Percentiles rank a stretch among this genome's conserved stretches.
These are phyloP conservation scores for Pseudogymnoascus sp. DNA, from an alignment of 2,329 filamentous ascomycete genomes.

Conservation along the genomic window DNA sequence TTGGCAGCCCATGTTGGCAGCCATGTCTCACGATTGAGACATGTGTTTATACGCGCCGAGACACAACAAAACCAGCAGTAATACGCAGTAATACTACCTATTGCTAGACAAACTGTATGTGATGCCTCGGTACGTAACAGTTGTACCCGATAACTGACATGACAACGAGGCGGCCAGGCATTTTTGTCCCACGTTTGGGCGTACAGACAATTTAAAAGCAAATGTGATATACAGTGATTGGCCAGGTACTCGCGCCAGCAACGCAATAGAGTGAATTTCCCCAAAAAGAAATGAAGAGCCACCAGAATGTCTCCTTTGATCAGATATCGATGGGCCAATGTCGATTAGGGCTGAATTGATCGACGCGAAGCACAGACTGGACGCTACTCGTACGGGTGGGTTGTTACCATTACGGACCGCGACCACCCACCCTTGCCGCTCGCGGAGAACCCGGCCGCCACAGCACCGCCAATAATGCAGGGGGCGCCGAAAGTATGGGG, in stretches of 20 bases:
- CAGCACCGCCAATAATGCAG: not conserved
- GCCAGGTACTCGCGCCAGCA: not conserved
- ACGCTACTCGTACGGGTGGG: not conserved
- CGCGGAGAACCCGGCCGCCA: not conserved
- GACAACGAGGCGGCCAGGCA: not conserved
- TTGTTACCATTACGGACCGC: not conserved
- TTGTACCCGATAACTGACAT: not conserved
- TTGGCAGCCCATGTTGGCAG: no score
- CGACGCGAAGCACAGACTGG: not conserved
- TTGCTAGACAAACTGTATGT: not conserved
- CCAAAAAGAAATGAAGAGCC: not conserved
- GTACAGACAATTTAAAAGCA: not conserved
- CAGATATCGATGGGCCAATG: not conserved
- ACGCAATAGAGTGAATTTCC: not conserved
- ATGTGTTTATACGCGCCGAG: not conserved
- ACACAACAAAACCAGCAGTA: not conserved
- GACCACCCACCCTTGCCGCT: no score
- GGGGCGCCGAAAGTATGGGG: not conserved
- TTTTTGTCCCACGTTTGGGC: not conserved
- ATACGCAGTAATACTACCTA: not conserved
- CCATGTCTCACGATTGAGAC: not conserved
- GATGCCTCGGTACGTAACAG: not conserved
- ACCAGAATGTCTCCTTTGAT: not conserved
- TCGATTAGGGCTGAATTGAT: not conserved
- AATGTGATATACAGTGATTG: not conserved